Evolutionary conservation across 306 rosid genomes (phyloP).

Genomic region (Vachellia pachyceras): DNA sequence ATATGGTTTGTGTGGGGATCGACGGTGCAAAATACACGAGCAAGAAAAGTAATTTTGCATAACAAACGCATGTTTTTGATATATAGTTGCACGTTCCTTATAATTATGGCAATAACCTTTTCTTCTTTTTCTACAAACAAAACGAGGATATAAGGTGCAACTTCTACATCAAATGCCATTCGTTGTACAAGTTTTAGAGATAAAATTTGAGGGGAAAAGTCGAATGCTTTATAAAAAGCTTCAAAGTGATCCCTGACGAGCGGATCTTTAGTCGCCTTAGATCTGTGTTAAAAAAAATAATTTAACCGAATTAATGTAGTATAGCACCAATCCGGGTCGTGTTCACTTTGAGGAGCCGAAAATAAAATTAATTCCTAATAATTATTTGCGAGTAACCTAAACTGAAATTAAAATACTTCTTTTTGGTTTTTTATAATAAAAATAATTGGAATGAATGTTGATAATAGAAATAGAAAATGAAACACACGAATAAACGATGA

Average conservation of each 20-base stretch:
- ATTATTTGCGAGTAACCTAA: no score
- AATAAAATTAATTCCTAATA: no score
- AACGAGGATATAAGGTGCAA: background rate
- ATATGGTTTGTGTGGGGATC: background rate
- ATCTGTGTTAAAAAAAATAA: no score
- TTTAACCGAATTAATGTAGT: no score
- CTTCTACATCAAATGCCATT: constrained; percentile 17
- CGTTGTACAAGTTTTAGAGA: background rate
- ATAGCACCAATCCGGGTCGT: no score
- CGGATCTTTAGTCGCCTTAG: no score
- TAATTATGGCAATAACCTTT: background rate
- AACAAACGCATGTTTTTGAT: constrained; percentile 10
- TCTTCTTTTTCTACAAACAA: background rate
- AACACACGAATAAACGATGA: no score
- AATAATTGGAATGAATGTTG: no score
- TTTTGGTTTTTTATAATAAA: no score
- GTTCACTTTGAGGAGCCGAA: no score
- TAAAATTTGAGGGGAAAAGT: background rate
- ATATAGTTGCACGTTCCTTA: background rate
- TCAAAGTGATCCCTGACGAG: background rate
- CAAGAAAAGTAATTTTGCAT: background rate
- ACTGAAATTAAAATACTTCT: no score
- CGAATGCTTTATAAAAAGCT: background rate
- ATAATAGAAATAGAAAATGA: no score
- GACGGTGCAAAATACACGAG: background rate